Base-by-base conservation (phyloP, 2,329 filamentous ascomycete genomes). In the Botrytis elliptica region DNA sequence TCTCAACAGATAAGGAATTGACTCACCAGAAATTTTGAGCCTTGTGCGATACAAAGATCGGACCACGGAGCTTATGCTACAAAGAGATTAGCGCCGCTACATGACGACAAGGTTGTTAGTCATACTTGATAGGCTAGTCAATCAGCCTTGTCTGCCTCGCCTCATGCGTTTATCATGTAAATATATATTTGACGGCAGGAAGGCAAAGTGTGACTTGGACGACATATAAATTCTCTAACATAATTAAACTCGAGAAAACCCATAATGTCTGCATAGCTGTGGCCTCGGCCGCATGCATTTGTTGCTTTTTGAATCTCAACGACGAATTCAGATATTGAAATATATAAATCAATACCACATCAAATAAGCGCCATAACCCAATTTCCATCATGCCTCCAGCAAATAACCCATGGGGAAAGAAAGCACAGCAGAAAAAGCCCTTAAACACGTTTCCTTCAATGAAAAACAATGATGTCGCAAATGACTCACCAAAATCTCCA, bases 401-500 rank as follows among this genome's bases (percentile, higher is more conserved):
- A 77, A 77, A 75, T n/a, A 81, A 73, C 73, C 78, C 80, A 71
- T 80, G 80, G 80, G 78, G 78, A 77, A 81, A 79, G 77, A 80
- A 80, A 75, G 73, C 71, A 76, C 74, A 75, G 74, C 76, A 78
- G 77, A 85, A 82, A 83, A 86, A 79, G 82, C 68, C 76, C 18
- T 49, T 75, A 29, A 72, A 75, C 62, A 76, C 75, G 7, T 77
- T 79, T 74, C 77, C 80, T n/a, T 77, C 74, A 22, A 57, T 78
- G 49, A 77, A 78, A 68, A 64, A 73, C 14, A 75, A 68, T 44
- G 72, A 75, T 52, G 46, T 70, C 33, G 72, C 60, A 57, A 74
- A 83, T 77, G 84, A 74, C 20, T 80, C 81, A 62, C 80, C 83
- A 69, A 88, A 85, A 77, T 87, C 87, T 25, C 85, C 94, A 80